Conservation (phyloP, 352 stramenopile species). For the Phytophthora ohioensis region DNA sequence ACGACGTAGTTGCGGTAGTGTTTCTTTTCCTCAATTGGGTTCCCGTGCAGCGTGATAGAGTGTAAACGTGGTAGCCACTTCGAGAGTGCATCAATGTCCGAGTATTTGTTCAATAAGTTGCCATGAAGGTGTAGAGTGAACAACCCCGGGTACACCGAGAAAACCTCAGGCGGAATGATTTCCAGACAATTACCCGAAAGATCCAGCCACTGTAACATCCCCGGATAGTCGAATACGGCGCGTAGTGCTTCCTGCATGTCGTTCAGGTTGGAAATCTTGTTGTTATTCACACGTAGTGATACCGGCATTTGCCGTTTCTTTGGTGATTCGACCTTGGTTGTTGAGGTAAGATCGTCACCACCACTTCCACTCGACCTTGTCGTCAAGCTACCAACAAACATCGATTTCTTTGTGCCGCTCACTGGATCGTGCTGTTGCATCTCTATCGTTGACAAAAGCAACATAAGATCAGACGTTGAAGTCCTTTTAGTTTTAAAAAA, state of each 20-base stretch:
- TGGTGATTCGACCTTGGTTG: background rate
- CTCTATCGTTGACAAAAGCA: slow-evolving; percentile 35
- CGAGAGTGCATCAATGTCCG: slow-evolving; percentile 66
- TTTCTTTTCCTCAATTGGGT: slow-evolving; percentile 89
- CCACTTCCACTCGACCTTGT: background rate
- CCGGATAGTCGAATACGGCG: slow-evolving; percentile 58
- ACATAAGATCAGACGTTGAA: background rate
- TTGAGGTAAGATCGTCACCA: slow-evolving; percentile 8
- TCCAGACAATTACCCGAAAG: slow-evolving; percentile 62
- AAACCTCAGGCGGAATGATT: slow-evolving; percentile 45
- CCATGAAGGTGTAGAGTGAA: slow-evolving; percentile 82
- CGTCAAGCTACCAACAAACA: slow-evolving; percentile 2
- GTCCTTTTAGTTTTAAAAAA: background rate
- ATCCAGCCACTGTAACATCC: slow-evolving; percentile 70
- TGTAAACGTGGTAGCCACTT: slow-evolving; percentile 60
- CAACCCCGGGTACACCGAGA: slow-evolving; percentile 59
- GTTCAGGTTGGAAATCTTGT: slow-evolving; percentile 58
- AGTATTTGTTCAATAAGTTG: slow-evolving; percentile 69
- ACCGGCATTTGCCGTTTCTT: slow-evolving; percentile 36
- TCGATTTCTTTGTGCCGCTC: slow-evolving; percentile 57
- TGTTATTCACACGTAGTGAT: slow-evolving; percentile 74
- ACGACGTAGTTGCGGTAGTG: slow-evolving; percentile 89
- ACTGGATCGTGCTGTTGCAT: slow-evolving; percentile 71
- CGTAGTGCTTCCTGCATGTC: slow-evolving; percentile 63
- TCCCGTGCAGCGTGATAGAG: slow-evolving; percentile 80